Percentiles rank a stretch among this genome's conserved stretches.
Conservation (phyloP, 306 rosid species). For the Ormosia emarginata region DNA sequence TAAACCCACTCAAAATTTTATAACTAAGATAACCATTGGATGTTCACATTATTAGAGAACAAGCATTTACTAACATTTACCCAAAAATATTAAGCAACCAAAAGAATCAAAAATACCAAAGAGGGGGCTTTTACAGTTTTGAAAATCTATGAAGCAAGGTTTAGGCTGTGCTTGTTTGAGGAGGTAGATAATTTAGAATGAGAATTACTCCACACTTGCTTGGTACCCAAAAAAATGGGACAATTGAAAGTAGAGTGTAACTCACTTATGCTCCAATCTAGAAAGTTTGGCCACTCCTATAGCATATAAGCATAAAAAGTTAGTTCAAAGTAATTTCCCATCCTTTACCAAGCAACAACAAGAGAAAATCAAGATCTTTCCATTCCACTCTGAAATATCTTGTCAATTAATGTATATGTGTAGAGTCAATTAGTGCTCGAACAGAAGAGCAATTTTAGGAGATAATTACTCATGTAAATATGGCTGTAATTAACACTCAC, state of each 20-base stretch:
- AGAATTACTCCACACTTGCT: not conserved
- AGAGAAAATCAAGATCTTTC: not conserved
- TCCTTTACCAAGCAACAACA: not conserved
- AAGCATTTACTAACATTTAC: not conserved
- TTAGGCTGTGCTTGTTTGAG: not conserved
- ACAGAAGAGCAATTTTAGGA: not conserved
- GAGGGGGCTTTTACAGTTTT: not conserved
- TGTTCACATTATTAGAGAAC: not conserved
- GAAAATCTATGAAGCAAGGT: constrained; percentile 7
- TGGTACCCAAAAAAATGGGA: not conserved
- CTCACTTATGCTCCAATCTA: not conserved
- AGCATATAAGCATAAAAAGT: not conserved
- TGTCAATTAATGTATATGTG: not conserved
- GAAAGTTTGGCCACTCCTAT: not conserved
- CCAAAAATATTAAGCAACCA: not conserved
- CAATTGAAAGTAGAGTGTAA: not conserved
- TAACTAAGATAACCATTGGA: constrained; percentile 3
- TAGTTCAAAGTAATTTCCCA: not conserved
- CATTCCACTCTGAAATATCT: not conserved
- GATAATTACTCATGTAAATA: not conserved
- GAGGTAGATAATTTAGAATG: not conserved
- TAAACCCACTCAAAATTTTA: not conserved
- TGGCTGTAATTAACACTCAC: not conserved
- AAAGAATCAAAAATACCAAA: not conserved
- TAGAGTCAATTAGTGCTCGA: not conserved